phyloP scores from a whole-genome alignment of 1,139 yeast genomes.

The Trichomonascaceae sp. region DNA sequence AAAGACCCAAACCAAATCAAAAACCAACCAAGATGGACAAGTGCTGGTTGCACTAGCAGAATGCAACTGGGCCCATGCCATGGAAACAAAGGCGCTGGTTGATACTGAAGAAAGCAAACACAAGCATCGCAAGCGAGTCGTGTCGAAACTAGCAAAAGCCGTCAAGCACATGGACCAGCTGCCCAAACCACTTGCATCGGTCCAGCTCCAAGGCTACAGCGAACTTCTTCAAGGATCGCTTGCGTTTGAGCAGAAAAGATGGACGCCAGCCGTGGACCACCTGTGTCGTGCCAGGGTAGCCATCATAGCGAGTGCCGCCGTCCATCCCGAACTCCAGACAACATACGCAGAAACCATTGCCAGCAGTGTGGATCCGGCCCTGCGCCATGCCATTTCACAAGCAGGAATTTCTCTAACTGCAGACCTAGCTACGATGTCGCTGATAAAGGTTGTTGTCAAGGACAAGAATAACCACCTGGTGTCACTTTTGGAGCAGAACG shows the following conservation, averaged over 20 bases:
- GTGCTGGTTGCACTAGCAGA: slow-evolving; percentile 47
- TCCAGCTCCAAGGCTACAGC: slow-evolving; percentile 50
- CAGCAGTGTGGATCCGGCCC: slow-evolving; percentile 53
- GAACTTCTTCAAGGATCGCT: slow-evolving; percentile 49
- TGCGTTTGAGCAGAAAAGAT: slow-evolving; percentile 44
- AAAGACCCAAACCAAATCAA: too few relatives aligned
- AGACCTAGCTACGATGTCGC: slow-evolving; percentile 19
- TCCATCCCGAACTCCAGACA: slow-evolving; percentile 8
- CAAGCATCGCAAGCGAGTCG: slow-evolving; percentile 35
- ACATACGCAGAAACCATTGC: slow-evolving; percentile 25
- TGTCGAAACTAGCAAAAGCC: slow-evolving; percentile 60
- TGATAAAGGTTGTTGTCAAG: slow-evolving; percentile 4
- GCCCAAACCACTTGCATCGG: slow-evolving; percentile 24
- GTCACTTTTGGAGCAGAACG: slow-evolving; percentile 8
- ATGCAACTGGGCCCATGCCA: slow-evolving; percentile 54
- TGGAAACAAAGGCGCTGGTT: slow-evolving; percentile 45
- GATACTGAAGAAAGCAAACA: slow-evolving; percentile 36
- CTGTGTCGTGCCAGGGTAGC: slow-evolving; percentile 52
- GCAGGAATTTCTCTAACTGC: slow-evolving; percentile 16
- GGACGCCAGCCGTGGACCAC: slow-evolving; percentile 39
- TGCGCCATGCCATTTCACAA: slow-evolving; percentile 45
- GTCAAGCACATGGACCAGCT: slow-evolving; percentile 34
- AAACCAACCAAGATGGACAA: slow-evolving; percentile 34
- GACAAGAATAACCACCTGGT: slow-evolving; percentile 9
- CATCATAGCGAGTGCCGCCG: slow-evolving; percentile 18